Evolutionary conservation across 2,329 filamentous ascomycete genomes (phyloP).

Genomic region (Fusarium nisikadoi): DNA sequence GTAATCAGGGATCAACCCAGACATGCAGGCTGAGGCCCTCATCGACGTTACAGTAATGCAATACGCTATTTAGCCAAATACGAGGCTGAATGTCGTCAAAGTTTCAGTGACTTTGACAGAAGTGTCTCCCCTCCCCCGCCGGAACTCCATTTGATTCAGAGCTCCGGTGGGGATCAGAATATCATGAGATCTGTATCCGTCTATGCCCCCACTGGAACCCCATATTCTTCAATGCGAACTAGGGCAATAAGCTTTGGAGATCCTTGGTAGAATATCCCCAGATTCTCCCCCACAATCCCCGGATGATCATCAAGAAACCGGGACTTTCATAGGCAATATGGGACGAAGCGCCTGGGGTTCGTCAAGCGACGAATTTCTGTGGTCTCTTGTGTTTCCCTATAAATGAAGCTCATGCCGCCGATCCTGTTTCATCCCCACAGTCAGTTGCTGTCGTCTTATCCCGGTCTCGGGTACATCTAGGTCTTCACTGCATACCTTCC

Average conservation of each 20-base stretch:
- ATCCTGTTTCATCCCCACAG: neutral
- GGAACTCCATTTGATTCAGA: neutral
- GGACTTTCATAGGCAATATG: neutral
- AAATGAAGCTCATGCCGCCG: slow-evolving; percentile 15
- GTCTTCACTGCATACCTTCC: neutral
- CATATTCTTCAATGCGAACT: neutral
- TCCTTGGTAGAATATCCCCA: slow-evolving; percentile 6
- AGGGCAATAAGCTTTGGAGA: neutral
- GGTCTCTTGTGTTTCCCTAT: neutral
- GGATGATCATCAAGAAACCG: neutral
- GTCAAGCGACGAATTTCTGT: neutral
- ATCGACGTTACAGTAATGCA: neutral
- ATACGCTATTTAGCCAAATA: neutral
- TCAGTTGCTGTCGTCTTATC: neutral
- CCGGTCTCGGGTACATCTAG: neutral
- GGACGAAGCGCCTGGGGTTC: neutral
- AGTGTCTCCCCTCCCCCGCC: slow-evolving; percentile 6
- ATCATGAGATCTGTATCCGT: neutral
- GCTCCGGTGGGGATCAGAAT: slow-evolving; percentile 8
- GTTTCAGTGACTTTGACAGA: neutral
- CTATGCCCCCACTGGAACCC: slow-evolving; percentile 10
- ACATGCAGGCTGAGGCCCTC: neutral
- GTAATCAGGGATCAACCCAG: neutral
- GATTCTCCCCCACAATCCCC: slow-evolving; percentile 15
- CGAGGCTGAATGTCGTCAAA: neutral